A percentile compares a stretch with the other conserved stretches of the same genome.
Evolutionary conservation across 2,329 filamentous ascomycete genomes (phyloP).

Genomic region (Tolypocladium ovalisporum): DNA sequence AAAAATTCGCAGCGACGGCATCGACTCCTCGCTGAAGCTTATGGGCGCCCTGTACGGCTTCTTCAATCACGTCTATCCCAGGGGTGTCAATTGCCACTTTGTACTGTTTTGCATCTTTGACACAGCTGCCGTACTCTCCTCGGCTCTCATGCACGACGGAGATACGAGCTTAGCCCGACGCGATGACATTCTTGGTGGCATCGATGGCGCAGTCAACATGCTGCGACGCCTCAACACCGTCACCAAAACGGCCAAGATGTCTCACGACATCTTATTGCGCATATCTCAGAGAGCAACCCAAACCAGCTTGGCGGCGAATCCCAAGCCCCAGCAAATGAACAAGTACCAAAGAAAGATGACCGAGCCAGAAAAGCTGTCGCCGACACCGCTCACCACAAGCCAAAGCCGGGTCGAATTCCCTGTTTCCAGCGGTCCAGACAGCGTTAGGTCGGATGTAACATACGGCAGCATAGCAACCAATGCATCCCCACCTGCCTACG

Average conservation of each 20-base stretch:
- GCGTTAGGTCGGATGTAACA: background rate
- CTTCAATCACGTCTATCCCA: constrained; percentile 32
- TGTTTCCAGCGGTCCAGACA: constrained; percentile 1
- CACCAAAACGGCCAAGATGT: constrained; percentile 19
- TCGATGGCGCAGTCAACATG: constrained; percentile 24
- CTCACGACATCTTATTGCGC: constrained; percentile 18
- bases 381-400: constrained; percentile 4
- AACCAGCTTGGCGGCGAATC: background rate
- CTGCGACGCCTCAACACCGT: constrained; percentile 18
- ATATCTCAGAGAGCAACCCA: constrained; percentile 12
- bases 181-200: constrained; percentile 26
- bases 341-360: constrained; percentile 4
- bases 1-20: constrained; percentile 27
- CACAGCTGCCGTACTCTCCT: constrained; percentile 37
- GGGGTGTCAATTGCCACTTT: constrained; percentile 37
- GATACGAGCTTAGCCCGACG: constrained; percentile 27
- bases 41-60: constrained; percentile 27
- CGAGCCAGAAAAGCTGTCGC: constrained; percentile 1
- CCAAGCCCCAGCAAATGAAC: background rate
- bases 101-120: constrained; percentile 40
- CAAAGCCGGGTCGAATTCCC: background rate
- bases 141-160: constrained; percentile 38
- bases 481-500: background rate
- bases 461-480: constrained; percentile 1
- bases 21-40: constrained; percentile 32